Base-by-base conservation (phyloP, 83 land plant genomes). In the Larix sibirica region DNA sequence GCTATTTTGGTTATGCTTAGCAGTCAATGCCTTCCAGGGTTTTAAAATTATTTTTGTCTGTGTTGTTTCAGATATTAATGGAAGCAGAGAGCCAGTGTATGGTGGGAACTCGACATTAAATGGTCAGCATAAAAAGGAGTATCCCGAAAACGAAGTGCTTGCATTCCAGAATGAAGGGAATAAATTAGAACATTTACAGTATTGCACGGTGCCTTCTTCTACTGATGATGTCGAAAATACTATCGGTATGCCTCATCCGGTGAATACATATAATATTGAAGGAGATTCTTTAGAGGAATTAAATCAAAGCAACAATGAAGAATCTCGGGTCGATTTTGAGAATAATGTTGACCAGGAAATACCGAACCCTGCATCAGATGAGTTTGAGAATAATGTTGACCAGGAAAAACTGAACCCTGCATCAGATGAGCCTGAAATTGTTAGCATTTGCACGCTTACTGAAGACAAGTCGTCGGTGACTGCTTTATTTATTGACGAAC, bases 181-280 rank as follows among this genome's bases (percentile, higher is more conserved):
- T 10, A 42, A n/a, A 40, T 10, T n/a, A 44, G 44, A 73, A 18
- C 56, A 44, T 33, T 56, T 13, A 20, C 23, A 44, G 56, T 7
- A 10, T 42, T 44, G 28, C 17, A 73, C 21, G 77, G 58, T 3
- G 5, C 54, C 58, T 42, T 73, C 50, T 73, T 73, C 23, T 73
- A 2, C 50, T 73, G 58, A 10, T 73, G 77, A 21, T 44, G 58
- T 21, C 56, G 77, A 21, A 73, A 73, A 73, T 73, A 73, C 77
- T 50, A n/a, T 73, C 26, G 28, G 10, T n/a, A 23, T 3, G 5
- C 4, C 24, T 44, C 44, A 10, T 47, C 56, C 21, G 56, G 23
- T 73, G 77, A 73, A 73, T 73, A n/a, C 50, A 73, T 21, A 73
- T 73, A 26, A 2, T 44, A 73, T 10, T 40, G 23, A 44, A 12